Evolutionary conservation across 768 basidiomycete species (phyloP), one percentile per base, ranked within the genome.

Genomic region (Lenzites betulinus): DNA sequence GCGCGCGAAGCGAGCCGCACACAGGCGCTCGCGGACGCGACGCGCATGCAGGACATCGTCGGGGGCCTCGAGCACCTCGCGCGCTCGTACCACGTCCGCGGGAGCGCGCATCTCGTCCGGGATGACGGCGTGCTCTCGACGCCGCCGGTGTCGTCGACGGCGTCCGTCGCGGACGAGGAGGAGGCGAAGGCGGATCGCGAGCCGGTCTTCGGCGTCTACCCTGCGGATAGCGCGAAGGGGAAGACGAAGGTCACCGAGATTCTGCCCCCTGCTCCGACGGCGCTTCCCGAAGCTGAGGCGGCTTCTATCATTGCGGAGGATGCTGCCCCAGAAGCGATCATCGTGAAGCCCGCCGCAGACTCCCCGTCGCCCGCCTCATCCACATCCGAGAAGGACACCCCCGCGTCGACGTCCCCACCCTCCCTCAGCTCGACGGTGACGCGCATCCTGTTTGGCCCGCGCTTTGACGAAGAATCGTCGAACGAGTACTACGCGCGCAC

Each of bases 1-100:
- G 77, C 90, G 51, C 77, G 80, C 50, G 83, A 81, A 66, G 79
- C 80, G 53, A 75, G 76, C 60, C 70, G 68, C 69, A 76, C 74
- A 62, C 76, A 72, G 62, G 73, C 66, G 20, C 64, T 75, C n/a
- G 78, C 75, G 53, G 83, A 87, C 64, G 78, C 83, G 12, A 73
- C 69, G 20, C 78, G 77, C 41, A 71, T 87, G 66, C 80, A 79
- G 67, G 74, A 74, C 15, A 79, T 82, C 23, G 80, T 87, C 44
- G 75, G 77, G 61, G 78, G 78, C 33, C 72, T 86, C 18, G 81
- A 83, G 67, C 77, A 76, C 33, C 71, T 79, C 26, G 73, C 79
- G 36, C 71, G 77, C 54, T 75, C 75, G 38, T 78, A 78, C 65
- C 77, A 80, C 60, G 36, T 61, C 33, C 64, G 67, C 39, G 47